These are phyloP conservation scores for Aquilaria malaccensis DNA, from an alignment of 345 rosid genomes.

Conservation along the genomic window DNA sequence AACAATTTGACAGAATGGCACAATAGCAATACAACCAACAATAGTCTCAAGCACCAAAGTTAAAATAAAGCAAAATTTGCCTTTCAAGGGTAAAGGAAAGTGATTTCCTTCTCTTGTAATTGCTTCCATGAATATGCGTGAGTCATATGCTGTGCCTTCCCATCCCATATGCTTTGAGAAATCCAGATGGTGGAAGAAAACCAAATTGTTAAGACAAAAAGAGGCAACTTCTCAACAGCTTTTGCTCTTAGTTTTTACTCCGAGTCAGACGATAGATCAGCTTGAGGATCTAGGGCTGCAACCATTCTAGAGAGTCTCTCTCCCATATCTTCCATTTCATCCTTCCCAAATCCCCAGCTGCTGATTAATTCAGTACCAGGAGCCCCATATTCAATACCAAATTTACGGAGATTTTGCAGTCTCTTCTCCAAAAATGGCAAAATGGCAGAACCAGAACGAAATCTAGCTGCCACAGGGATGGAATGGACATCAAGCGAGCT, in stretches of 20 bases:
- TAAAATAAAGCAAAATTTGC: too few species aligned
- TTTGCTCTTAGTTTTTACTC: conserved; percentile 25
- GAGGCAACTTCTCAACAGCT: too few species aligned
- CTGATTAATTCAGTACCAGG: conserved; percentile 55
- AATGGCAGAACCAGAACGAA: conserved; percentile 59
- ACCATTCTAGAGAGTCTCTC: conserved; percentile 69
- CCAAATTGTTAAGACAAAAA: too few species aligned
- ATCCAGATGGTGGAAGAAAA: too few species aligned
- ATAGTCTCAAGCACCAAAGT: too few species aligned
- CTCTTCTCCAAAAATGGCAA: conserved; percentile 65
- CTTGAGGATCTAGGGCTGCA: conserved; percentile 31
- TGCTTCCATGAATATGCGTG: too few species aligned
- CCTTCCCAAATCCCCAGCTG: conserved; percentile 80
- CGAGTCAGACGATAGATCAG: conserved; percentile 46
- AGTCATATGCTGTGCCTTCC: too few species aligned
- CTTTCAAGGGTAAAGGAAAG: too few species aligned
- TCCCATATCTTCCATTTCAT: conserved; percentile 69
- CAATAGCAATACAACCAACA: too few species aligned
- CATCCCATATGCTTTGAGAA: too few species aligned
- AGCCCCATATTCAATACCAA: conserved; percentile 58
- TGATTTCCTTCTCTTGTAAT: too few species aligned
- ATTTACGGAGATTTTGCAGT: conserved; percentile 43
- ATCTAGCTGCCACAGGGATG: conserved; percentile 62
- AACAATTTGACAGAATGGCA: too few species aligned
- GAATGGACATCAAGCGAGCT: conserved; percentile 79